Evolutionary conservation across 1,139 yeast genomes (phyloP).

Genomic region (Pichia sp.): DNA sequence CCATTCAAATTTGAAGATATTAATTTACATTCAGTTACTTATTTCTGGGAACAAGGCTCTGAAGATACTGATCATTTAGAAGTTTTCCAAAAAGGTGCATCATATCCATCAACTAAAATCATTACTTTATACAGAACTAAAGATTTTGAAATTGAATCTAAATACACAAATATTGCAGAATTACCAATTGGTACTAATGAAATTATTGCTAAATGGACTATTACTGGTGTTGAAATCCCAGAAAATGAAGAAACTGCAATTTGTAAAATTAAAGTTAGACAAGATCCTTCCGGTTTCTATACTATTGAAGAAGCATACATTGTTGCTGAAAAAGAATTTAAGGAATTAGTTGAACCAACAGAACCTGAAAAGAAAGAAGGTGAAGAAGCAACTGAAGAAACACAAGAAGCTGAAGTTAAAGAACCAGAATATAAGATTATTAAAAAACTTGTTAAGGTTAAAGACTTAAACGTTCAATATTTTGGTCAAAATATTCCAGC

Average conservation of each 20-base stretch:
- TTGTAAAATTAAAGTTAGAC: constrained; percentile 89
- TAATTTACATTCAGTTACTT: constrained; percentile 88
- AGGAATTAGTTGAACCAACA: constrained; percentile 72
- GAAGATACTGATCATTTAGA: constrained; percentile 91
- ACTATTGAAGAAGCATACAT: constrained; percentile 92
- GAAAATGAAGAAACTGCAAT: constrained; percentile 76
- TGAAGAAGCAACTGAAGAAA: constrained; percentile 51
- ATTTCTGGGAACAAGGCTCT: constrained; percentile 90
- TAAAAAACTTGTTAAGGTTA: constrained; percentile 91
- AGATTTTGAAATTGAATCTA: constrained; percentile 83
- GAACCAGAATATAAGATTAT: constrained; percentile 89
- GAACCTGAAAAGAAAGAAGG: constrained; percentile 39
- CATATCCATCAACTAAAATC: constrained; percentile 92
- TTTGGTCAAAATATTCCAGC: constrained; percentile 64
- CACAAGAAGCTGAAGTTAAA: constrained; percentile 32
- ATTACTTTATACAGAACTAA: constrained; percentile 89
- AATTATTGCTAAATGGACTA: constrained; percentile 75
- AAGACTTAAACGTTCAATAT: constrained; percentile 57
- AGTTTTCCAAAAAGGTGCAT: constrained; percentile 92
- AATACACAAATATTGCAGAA: constrained; percentile 68
- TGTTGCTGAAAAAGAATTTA: constrained; percentile 82
- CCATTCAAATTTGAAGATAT: constrained; percentile 97
- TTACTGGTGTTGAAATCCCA: constrained; percentile 77
- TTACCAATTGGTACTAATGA: constrained; percentile 68
- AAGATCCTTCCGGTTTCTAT: constrained; percentile 95